Evolutionary conservation across 208 protist species (phyloP), one percentile per base, ranked within the genome.

Genomic region (Acanthamoeba sp.): DNA sequence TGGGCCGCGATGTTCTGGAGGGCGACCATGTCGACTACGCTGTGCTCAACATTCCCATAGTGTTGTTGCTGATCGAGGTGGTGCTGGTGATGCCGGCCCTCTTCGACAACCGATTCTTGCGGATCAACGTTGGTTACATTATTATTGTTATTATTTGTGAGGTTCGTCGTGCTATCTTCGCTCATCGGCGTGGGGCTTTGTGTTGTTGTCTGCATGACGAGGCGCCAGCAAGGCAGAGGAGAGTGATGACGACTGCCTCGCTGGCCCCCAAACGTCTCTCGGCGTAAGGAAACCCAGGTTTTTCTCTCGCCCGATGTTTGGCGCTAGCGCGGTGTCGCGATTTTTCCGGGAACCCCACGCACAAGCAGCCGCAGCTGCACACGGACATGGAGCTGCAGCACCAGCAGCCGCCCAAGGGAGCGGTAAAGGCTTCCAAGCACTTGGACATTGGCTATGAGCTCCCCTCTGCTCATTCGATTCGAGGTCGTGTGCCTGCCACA

Each of bases 361-460:
- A 12, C 16, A 57, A 57, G 18, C 18, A 57, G 52, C 52, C 57
- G 4, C 27, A 29, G 6, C 3, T 3, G 7, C 57, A 22, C 27
- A 64, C 57, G 22, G 27, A 22, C 57, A 64, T 7, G 45, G 45
- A 10, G 45, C 3, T 48, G 45, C 45, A 48, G 45, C 45, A 48
- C 45, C 45, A 48, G 52, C 52, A 57, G 18, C 16, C 9, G 45
- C 45, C 9, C 9, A 50, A 16, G 45, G 45, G 45, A 24, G 64
- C 2, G 64, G 9, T n/a, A 73, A 45, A 36, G 34, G 52, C 16
- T n/a, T n/a, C n/a, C 16, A 22, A 69, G 66, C 76, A 85, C 18
- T 29, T 85, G 42, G 76, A 85, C 36, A 85, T 85, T 16, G 76
- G 76, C 42, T 85, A 85, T 22, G 76, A 85, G 76, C 76, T 85